These are phyloP conservation scores for Phytophthora brassicae DNA, from an alignment of 352 stramenopile species.

Conservation along the genomic window DNA sequence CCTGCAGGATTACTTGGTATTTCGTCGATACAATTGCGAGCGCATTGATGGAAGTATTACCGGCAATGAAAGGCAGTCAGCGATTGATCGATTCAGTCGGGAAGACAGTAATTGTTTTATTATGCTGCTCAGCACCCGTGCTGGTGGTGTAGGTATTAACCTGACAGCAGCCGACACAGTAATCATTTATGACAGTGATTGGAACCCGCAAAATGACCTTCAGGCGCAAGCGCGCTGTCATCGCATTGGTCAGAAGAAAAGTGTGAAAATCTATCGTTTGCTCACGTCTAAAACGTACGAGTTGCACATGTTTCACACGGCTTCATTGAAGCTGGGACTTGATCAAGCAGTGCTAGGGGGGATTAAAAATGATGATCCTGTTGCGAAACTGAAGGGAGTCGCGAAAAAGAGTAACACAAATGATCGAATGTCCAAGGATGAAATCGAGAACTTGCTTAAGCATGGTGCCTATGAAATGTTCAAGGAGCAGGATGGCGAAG, in stretches of 20 bases:
- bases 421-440: slow-evolving; percentile 81
- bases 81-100: slow-evolving; percentile 91
- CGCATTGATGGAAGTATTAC: slow-evolving; percentile 99
- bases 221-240: slow-evolving; percentile 92
- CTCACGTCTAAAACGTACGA: slow-evolving; percentile 93
- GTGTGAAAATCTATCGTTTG: slow-evolving; percentile 92
- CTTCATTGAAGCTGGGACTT: slow-evolving; percentile 91
- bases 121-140: slow-evolving; percentile 98
- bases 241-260: slow-evolving; percentile 93
- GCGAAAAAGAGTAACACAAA: slow-evolving; percentile 42
- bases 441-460: slow-evolving; percentile 93
- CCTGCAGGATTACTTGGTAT: slow-evolving; percentile 97
- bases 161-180: slow-evolving; percentile 89
- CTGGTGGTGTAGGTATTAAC: slow-evolving; percentile 99
- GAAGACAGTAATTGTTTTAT: slow-evolving; percentile 86
- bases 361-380: slow-evolving; percentile 70
- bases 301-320: slow-evolving; percentile 93
- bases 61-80: slow-evolving; percentile 93
- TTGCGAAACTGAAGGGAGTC: slow-evolving; percentile 42
- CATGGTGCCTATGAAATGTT: slow-evolving; percentile 95
- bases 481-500: slow-evolving; percentile 89
- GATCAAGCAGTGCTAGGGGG: slow-evolving; percentile 91
- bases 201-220: slow-evolving; percentile 97
- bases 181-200: slow-evolving; percentile 98
- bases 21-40: slow-evolving; percentile 93